Base-by-base conservation (phyloP, 1,284 basidiomycete species). In the Malassezia vespertilionis region DNA sequence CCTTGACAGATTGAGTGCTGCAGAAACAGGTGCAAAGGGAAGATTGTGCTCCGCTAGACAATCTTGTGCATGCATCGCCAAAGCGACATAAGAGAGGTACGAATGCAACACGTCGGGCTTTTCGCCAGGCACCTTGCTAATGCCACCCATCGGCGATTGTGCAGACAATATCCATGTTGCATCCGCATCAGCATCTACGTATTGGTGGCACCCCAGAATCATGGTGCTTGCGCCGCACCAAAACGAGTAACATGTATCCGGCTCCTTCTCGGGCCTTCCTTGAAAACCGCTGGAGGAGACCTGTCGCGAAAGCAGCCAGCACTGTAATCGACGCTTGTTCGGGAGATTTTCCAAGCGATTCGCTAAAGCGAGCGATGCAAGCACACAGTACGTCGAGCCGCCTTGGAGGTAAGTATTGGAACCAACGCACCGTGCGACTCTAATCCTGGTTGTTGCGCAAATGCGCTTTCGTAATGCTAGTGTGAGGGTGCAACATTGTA, bases 401-500 rank as follows among this genome's bases (percentile, higher is more conserved):
- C 86, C n/a, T n/a, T n/a, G n/a, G n/a, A n/a, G n/a, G n/a, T n/a
- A n/a, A n/a, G n/a, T n/a, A n/a, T n/a, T n/a, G n/a, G n/a, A n/a
- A n/a, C n/a, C n/a, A n/a, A n/a, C n/a, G n/a, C n/a, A n/a, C n/a
- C 87, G 71, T 90, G 82, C 3, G 87, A 83, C 72, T 97, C 91
- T 32, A 82, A 78, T 26, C 76, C 78, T 0, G 86, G 82, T 1
- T 78, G 76, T 63, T 89, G 85, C 0, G 84, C 86, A 62, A 86
- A 96, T 0, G 86, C 89, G 18, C 89, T 89, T 75, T 96, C 90
- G 66, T 87, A 87, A 9, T 82, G 82, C 86, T 93, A 65, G 8
- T 24, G 37, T 17, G n/a, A 20, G 12, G 2, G 18, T 26, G 27
- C 36, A 28, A 20, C 6, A 8, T n/a, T n/a, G n/a, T n/a, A 44